Conservation (phyloP, 495 filamentous ascomycete genomes). For the Rusavskia elegans region DNA sequence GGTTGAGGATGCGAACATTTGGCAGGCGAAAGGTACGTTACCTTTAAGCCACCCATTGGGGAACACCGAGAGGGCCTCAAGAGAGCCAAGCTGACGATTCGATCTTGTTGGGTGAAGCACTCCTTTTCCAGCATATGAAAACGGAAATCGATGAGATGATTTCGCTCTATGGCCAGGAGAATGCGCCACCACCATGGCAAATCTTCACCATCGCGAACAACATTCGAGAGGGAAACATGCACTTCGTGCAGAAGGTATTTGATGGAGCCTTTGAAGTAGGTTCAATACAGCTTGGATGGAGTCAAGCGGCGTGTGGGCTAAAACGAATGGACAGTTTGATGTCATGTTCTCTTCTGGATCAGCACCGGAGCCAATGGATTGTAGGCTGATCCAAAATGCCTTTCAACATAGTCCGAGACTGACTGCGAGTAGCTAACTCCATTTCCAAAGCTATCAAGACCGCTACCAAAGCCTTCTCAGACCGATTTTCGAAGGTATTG, state of each 20-base stretch:
- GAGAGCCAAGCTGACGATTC: background rate
- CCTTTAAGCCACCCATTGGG: background rate
- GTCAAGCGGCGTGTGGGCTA: background rate
- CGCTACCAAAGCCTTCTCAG: slow-evolving; percentile 48
- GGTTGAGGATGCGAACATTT: slow-evolving; percentile 52
- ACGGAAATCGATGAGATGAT: slow-evolving; percentile 52
- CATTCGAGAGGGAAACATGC: slow-evolving; percentile 61
- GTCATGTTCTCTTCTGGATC: slow-evolving; percentile 78
- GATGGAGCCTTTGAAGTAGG: slow-evolving; percentile 57
- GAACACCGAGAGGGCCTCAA: too few species aligned
- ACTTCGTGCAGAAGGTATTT: slow-evolving; percentile 87
- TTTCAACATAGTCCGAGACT: background rate
- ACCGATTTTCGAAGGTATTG: slow-evolving; percentile 60
- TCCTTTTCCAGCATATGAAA: slow-evolving; percentile 68
- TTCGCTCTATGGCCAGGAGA: slow-evolving; percentile 10
- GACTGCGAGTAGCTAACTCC: slow-evolving; percentile 41
- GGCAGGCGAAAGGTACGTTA: slow-evolving; percentile 63
- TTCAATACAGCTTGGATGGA: background rate
- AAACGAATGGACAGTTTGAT: slow-evolving; percentile 47
- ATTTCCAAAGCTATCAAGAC: slow-evolving; percentile 53
- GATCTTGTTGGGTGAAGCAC: slow-evolving; percentile 19
- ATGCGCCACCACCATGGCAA: slow-evolving; percentile 69
- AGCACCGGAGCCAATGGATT: slow-evolving; percentile 39
- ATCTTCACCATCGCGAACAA: slow-evolving; percentile 61
- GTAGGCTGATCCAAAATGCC: slow-evolving; percentile 19